Percentiles rank a stretch among this genome's conserved stretches.
Conservation (phyloP, 2,329 filamentous ascomycete species). For the Rhinocladiella similis region DNA sequence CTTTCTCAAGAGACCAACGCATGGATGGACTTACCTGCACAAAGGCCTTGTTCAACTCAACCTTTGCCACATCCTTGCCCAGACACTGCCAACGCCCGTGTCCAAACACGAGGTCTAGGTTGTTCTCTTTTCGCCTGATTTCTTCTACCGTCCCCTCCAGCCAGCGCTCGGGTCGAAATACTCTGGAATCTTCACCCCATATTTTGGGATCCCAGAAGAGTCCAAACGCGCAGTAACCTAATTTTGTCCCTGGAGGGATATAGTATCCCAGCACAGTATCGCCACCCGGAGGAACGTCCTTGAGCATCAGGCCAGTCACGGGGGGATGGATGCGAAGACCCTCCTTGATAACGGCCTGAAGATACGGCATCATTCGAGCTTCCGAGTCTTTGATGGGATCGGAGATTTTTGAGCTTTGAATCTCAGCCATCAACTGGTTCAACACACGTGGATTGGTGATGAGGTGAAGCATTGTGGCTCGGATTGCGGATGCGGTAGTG, state of each 20-base stretch:
- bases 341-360: conserved; percentile 54
- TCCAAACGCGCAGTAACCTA: conserved; percentile 47
- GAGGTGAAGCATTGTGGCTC: conserved; percentile 54
- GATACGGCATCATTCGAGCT: conserved; percentile 45
- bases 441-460: conserved; percentile 48
- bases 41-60: conserved; percentile 52
- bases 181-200: conserved; percentile 42
- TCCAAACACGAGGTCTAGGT: conserved; percentile 47
- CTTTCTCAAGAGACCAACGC: background rate
- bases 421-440: conserved; percentile 48
- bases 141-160: conserved; percentile 40
- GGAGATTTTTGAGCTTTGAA: conserved; percentile 37
- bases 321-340: conserved; percentile 50
- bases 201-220: conserved; percentile 41
- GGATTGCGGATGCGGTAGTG: conserved; percentile 60
- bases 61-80: conserved; percentile 50
- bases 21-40: conserved; percentile 43
- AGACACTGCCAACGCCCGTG: conserved; percentile 49
- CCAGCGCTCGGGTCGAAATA: conserved; percentile 54
- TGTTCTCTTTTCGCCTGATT: conserved; percentile 40
- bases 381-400: conserved; percentile 39
- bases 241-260: conserved; percentile 49
- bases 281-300: conserved; percentile 40
- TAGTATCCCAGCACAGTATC: conserved; percentile 41
- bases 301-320: conserved; percentile 39